These are phyloP conservation scores for Tetracladium maxilliforme DNA, from an alignment of 2,329 filamentous ascomycete species.

Conservation along the genomic window DNA sequence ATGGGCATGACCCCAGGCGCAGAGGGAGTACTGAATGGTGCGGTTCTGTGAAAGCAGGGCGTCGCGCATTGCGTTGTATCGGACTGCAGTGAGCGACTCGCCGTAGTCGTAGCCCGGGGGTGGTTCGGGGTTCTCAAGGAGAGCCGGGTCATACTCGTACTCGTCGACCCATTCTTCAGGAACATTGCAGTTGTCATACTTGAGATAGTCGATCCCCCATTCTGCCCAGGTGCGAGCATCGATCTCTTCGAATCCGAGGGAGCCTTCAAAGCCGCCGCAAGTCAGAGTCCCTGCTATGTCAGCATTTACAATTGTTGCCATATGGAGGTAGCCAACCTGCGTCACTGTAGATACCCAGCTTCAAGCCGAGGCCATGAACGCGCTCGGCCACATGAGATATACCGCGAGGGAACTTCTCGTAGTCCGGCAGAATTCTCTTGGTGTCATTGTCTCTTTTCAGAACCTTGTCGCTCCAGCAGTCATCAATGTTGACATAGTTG, in stretches of 20 bases:
- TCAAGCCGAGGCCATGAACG: constrained; percentile 40
- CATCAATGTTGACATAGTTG: constrained; percentile 44
- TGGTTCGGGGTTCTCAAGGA: constrained; percentile 17
- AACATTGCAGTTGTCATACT: constrained; percentile 40
- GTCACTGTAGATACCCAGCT: constrained; percentile 48
- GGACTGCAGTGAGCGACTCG: constrained; percentile 26
- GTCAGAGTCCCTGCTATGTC: too few species aligned
- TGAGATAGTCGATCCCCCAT: constrained; percentile 45
- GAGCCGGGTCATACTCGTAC: constrained; percentile 18
- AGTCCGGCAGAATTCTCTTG: constrained; percentile 28
- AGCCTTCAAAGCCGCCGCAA: constrained; percentile 41
- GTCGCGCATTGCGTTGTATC: constrained; percentile 36
- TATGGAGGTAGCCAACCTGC: constrained; percentile 21
- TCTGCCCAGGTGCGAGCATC: constrained; percentile 42
- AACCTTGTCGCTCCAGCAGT: constrained; percentile 39
- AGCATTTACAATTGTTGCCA: constrained; percentile 16
- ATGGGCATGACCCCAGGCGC: constrained; percentile 34
- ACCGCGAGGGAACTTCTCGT: constrained; percentile 38
- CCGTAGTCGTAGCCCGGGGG: constrained; percentile 33
- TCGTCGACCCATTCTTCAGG: constrained; percentile 20
- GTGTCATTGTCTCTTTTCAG: constrained; percentile 23
- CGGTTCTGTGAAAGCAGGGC: constrained; percentile 26
- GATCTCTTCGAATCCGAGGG: constrained; percentile 36
- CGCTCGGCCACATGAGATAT: constrained; percentile 35
- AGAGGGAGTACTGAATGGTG: constrained; percentile 34